Evolutionary conservation across 2,329 filamentous ascomycete genomes (phyloP).

Genomic region (Trichophyton verrucosum): DNA sequence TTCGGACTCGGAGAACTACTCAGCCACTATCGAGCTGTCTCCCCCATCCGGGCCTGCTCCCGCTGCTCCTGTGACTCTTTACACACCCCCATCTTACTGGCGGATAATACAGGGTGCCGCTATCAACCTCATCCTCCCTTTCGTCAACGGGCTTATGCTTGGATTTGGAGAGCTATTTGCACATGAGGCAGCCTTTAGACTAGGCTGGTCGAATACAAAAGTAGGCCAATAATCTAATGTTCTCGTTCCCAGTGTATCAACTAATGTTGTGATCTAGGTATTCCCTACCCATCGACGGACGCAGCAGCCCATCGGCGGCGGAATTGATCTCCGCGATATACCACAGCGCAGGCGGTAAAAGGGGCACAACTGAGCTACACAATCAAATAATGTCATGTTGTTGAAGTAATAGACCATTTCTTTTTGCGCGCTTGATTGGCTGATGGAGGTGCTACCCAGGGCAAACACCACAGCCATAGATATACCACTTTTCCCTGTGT

Average conservation of each 20-base stretch:
- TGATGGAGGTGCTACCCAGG: neutral
- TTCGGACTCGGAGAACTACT: slow-evolving; percentile 39
- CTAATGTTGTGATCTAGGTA: slow-evolving; percentile 31
- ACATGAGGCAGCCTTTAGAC: slow-evolving; percentile 82
- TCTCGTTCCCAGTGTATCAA: slow-evolving; percentile 4
- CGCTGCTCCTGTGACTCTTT: slow-evolving; percentile 55
- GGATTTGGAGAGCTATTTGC: slow-evolving; percentile 95
- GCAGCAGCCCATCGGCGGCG: slow-evolving; percentile 57
- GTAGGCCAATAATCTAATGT: slow-evolving; percentile 39
- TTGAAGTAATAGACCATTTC: slow-evolving; percentile 43
- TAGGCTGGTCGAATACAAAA: slow-evolving; percentile 91
- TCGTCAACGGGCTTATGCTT: slow-evolving; percentile 96
- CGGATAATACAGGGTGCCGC: slow-evolving; percentile 73
- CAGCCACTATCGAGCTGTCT: slow-evolving; percentile 28
- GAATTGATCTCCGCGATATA: slow-evolving; percentile 65
- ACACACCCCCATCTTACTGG: slow-evolving; percentile 80
- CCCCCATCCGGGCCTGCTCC: slow-evolving; percentile 24
- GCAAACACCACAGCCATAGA: neutral
- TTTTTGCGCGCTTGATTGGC: neutral
- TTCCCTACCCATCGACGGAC: slow-evolving; percentile 50
- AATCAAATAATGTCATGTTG: slow-evolving; percentile 52
- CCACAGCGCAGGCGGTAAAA: slow-evolving; percentile 42
- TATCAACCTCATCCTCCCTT: slow-evolving; percentile 90
- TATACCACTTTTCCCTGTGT: neutral
- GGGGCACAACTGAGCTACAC: slow-evolving; percentile 35